Percentiles rank a stretch among this genome's conserved stretches.
Evolutionary conservation across 2,329 filamentous ascomycete species (phyloP).

Genomic region (Amylocarpus encephaloides): DNA sequence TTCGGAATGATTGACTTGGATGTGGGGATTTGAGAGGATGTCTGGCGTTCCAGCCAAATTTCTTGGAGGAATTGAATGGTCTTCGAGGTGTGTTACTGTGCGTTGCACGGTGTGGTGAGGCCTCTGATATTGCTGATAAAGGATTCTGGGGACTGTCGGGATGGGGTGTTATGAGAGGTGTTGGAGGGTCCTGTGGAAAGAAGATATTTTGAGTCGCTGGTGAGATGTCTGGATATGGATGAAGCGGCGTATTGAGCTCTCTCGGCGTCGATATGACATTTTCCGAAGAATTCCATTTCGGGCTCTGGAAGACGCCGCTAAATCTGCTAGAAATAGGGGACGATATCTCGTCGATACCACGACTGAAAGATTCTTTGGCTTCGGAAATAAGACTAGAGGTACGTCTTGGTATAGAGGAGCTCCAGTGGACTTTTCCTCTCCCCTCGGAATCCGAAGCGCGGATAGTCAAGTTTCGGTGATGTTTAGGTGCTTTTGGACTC

Average conservation of each 20-base stretch:
- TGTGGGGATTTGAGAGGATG: background rate
- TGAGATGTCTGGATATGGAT: too few relatives aligned
- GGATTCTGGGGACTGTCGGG: background rate
- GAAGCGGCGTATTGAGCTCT: background rate
- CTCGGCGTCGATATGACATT: background rate
- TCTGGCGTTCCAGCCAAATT: background rate
- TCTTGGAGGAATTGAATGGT: background rate
- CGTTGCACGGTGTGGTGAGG: background rate
- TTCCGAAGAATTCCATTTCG: background rate
- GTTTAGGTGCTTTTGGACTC: background rate
- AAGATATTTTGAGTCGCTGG: too few relatives aligned
- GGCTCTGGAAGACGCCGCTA: background rate
- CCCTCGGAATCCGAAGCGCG: background rate
- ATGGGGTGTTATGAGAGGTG: too few relatives aligned
- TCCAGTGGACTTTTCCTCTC: background rate
- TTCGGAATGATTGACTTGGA: background rate
- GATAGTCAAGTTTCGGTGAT: background rate
- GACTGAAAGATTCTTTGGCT: background rate
- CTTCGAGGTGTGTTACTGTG: background rate
- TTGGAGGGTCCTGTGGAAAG: too few relatives aligned
- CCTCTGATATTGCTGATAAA: background rate
- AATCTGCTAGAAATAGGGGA: background rate
- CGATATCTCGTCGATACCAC: background rate
- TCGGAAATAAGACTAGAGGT: background rate
- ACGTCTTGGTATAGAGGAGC: background rate